Evolutionary conservation across 768 basidiomycete species (phyloP).

Genomic region (Tephrocybe sp.): DNA sequence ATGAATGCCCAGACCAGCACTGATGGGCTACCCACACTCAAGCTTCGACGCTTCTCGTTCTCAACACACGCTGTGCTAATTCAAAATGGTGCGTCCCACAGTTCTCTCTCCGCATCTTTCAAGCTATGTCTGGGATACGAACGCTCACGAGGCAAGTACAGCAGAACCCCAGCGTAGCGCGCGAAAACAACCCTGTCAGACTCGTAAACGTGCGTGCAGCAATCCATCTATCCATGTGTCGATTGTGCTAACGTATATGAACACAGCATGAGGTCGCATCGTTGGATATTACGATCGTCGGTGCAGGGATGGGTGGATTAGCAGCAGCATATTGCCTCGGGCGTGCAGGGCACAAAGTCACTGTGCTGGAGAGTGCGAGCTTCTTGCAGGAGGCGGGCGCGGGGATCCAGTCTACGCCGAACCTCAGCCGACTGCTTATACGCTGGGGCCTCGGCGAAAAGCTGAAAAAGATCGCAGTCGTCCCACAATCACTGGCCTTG

Average conservation of each 20-base stretch:
- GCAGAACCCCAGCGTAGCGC: background rate
- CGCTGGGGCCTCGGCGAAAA: slow-evolving; percentile 50
- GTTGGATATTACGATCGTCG: slow-evolving; percentile 40
- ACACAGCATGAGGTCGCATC: background rate
- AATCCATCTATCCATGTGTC: background rate
- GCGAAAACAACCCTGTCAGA: background rate
- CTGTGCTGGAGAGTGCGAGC: slow-evolving; percentile 43
- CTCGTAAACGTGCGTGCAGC: slow-evolving; percentile 1
- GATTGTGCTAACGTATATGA: background rate
- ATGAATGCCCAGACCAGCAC: background rate
- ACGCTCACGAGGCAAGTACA: background rate
- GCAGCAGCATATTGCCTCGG: slow-evolving; percentile 45
- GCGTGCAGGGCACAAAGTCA: slow-evolving; percentile 46
- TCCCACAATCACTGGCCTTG: slow-evolving; percentile 38
- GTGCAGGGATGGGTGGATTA: slow-evolving; percentile 52
- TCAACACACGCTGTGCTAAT: background rate
- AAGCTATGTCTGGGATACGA: background rate
- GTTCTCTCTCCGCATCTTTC: background rate
- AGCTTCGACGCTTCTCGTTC: background rate
- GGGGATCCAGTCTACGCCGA: slow-evolving; percentile 47
- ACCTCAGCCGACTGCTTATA: slow-evolving; percentile 44
- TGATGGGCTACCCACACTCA: background rate
- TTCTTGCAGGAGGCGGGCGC: slow-evolving; percentile 47
- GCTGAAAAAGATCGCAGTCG: slow-evolving; percentile 35
- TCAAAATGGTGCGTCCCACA: background rate